Conservation (phyloP, 2,329 filamentous ascomycete genomes). For the Exophiala bonariae region DNA sequence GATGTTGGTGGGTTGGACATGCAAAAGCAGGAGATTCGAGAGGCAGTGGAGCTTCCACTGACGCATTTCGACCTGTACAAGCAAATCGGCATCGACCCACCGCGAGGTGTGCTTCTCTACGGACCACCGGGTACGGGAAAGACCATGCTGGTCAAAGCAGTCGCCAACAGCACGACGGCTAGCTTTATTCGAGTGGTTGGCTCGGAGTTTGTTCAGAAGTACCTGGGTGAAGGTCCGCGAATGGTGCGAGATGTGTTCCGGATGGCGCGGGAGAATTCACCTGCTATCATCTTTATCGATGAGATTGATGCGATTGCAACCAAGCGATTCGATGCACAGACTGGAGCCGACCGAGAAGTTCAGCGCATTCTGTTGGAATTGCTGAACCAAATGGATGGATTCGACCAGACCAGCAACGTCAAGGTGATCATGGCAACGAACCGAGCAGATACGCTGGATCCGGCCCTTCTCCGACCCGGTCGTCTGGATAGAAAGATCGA, state of each 20-base stretch:
- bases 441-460: constrained; percentile 94
- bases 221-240: constrained; percentile 92
- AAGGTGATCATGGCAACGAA: constrained; percentile 99
- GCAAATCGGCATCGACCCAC: constrained; percentile 98
- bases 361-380: constrained; percentile 97
- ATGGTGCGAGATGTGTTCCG: constrained; percentile 99
- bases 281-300: constrained; percentile 99
- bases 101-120: constrained; percentile 92
- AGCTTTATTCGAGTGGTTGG: constrained; percentile 98
- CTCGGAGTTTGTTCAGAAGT: constrained; percentile 98
- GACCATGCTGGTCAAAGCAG: constrained; percentile 97
- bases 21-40: constrained; percentile 99
- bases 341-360: constrained; percentile 94
- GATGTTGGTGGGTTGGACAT: constrained; percentile 98
- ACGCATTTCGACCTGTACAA: constrained; percentile 99
- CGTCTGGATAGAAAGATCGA: constrained; percentile 98
- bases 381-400: constrained; percentile 99
- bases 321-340: constrained; percentile 98
- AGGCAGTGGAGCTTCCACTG: constrained; percentile 93
- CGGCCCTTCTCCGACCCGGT: constrained; percentile 88
- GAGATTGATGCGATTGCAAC: constrained; percentile 99
- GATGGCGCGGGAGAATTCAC: constrained; percentile 98
- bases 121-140: constrained; percentile 95
- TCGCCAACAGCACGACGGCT: constrained; percentile 96
- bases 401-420: constrained; percentile 98